These are phyloP conservation scores for Aspergillus sp. DNA, from an alignment of 2,329 filamentous ascomycete genomes.

Conservation along the genomic window DNA sequence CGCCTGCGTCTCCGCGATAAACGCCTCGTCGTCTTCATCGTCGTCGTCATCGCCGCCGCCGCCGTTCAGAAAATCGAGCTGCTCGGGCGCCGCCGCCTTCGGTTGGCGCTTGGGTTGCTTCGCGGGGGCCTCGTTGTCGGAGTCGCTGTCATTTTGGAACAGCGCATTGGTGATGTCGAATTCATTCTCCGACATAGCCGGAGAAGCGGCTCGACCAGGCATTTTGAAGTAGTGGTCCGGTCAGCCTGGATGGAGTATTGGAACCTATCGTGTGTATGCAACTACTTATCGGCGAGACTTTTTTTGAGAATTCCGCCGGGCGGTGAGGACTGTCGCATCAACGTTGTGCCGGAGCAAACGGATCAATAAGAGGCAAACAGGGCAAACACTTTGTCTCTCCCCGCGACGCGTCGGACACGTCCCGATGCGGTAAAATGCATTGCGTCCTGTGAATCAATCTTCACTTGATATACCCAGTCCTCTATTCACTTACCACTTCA, in stretches of 20 bases:
- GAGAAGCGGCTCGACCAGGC: conserved; percentile 74
- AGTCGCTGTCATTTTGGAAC: conserved; percentile 61
- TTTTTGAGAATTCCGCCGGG: conserved; percentile 31
- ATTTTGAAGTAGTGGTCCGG: conserved; percentile 50
- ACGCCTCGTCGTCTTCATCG: conserved; percentile 71
- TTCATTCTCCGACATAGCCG: conserved; percentile 83
- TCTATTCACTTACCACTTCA: background rate
- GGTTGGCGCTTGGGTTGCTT: conserved; percentile 55
- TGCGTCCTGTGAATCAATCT: conserved; percentile 5
- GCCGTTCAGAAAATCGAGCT: conserved; percentile 60
- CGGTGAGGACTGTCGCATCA: conserved; percentile 29
- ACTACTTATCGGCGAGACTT: conserved; percentile 15
- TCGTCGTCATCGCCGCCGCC: conserved; percentile 61
- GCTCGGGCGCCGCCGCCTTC: conserved; percentile 35
- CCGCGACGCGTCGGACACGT: conserved; percentile 43
- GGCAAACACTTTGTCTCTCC: conserved; percentile 10
- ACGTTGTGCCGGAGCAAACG: conserved; percentile 11
- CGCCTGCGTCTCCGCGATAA: conserved; percentile 85
- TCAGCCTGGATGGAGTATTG: background rate
- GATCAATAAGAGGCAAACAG: conserved; percentile 24
- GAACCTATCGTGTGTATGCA: background rate
- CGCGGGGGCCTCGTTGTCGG: conserved; percentile 43
- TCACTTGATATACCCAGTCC: conserved; percentile 1
- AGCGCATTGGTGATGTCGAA: conserved; percentile 84
- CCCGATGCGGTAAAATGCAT: conserved; percentile 43